Percentiles rank a stretch among this genome's conserved stretches.
Conservation (phyloP, 2,329 filamentous ascomycete species). For the Huntiella savannae region DNA sequence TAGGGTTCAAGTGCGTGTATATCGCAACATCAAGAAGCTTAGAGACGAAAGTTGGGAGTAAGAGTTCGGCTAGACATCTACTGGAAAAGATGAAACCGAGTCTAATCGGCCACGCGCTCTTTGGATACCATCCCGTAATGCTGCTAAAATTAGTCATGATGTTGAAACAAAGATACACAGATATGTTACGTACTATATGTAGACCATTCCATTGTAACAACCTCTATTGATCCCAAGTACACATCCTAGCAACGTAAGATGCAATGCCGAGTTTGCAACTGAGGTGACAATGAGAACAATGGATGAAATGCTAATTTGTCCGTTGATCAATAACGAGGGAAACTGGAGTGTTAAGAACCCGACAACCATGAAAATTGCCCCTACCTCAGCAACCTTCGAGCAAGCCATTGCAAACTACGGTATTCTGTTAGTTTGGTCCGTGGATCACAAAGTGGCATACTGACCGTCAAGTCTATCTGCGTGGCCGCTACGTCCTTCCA, state of each 20-base stretch:
- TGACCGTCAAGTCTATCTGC: too few species aligned
- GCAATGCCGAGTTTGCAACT: neutral
- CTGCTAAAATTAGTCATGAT: neutral
- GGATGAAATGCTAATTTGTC: neutral
- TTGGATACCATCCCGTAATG: neutral
- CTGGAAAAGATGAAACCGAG: neutral
- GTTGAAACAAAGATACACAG: neutral
- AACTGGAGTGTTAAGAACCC: neutral
- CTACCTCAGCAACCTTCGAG: neutral
- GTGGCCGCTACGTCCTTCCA: too few species aligned
- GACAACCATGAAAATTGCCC: neutral
- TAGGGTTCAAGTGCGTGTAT: neutral
- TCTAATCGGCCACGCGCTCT: too few species aligned
- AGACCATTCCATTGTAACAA: neutral
- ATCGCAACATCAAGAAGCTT: neutral
- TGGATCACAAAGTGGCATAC: too few species aligned
- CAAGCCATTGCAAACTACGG: too few species aligned
- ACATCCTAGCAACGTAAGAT: neutral
- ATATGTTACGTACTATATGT: neutral
- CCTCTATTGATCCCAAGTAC: neutral
- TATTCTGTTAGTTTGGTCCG: too few species aligned
- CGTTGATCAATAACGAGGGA: neutral
- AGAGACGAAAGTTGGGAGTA: neutral
- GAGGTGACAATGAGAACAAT: neutral
- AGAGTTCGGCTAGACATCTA: neutral